Conservation (phyloP, 352 stramenopile species). For the Thraustotheca clavata region DNA sequence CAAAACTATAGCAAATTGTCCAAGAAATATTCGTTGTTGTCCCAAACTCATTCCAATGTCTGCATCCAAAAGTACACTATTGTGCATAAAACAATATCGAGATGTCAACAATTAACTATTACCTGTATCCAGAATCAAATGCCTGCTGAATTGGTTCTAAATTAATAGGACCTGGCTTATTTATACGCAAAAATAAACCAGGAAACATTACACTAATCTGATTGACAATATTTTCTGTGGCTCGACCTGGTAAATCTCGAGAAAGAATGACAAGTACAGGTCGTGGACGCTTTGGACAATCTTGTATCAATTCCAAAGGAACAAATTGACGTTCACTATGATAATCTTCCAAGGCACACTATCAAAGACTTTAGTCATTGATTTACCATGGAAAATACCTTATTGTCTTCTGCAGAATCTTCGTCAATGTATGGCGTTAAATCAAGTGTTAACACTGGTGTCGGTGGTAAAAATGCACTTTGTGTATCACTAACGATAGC, state of each 20-base stretch:
- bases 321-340: constrained; percentile 50
- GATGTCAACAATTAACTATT: not conserved
- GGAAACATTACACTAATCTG: constrained; percentile 41
- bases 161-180: constrained; percentile 24
- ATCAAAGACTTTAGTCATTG: constrained; percentile 30
- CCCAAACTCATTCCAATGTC: constrained; percentile 19
- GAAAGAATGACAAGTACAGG: constrained; percentile 59
- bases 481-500: constrained; percentile 37
- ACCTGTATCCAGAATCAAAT: constrained; percentile 20
- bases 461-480: constrained; percentile 25
- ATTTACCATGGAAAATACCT: constrained; percentile 34
- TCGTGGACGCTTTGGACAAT: constrained; percentile 30
- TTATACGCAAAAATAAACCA: constrained; percentile 63
- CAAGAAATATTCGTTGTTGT: constrained; percentile 18
- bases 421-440: constrained; percentile 21
- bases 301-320: constrained; percentile 34
- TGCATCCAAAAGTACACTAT: constrained; percentile 17
- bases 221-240: constrained; percentile 32
- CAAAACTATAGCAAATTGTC: constrained; percentile 13
- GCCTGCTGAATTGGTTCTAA: constrained; percentile 13
- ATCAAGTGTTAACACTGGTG: constrained; percentile 6
- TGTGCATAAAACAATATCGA: not conserved
- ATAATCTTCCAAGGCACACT: constrained; percentile 26
- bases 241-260: constrained; percentile 45
- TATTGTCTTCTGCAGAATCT: constrained; percentile 31